phyloP scores from a whole-genome alignment of 2,329 filamentous ascomycete genomes.

The Metarhizium sp. region DNA sequence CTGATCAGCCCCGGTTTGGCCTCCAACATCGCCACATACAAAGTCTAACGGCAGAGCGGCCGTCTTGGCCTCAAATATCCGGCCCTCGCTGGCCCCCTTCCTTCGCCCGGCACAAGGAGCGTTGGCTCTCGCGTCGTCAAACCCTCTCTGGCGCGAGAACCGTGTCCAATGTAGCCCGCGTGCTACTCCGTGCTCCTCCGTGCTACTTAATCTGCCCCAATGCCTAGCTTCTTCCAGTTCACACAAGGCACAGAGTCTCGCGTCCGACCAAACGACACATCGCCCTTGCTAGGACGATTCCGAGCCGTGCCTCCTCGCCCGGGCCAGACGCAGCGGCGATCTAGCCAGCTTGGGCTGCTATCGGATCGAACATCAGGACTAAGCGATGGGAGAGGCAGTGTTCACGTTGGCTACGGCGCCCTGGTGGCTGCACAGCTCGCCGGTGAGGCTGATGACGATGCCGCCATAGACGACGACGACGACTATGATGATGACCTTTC shows the following conservation, averaged over 20 bases:
- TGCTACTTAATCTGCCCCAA: conserved; percentile 17
- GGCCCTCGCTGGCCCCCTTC: not conserved
- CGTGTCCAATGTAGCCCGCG: not conserved
- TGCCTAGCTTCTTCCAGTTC: conserved; percentile 60
- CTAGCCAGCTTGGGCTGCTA: conserved; percentile 30
- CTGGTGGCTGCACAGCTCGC: conserved; percentile 35
- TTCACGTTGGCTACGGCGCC: conserved; percentile 48
- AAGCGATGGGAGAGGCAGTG: conserved; percentile 35
- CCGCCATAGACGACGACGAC: conserved; percentile 20
- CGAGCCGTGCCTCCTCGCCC: conserved; percentile 47
- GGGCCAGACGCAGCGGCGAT: conserved; percentile 17
- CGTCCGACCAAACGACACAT: conserved; percentile 42
- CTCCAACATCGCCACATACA: not conserved
- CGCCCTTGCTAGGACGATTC: conserved; percentile 55
- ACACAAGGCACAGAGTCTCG: conserved; percentile 54
- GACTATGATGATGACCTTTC: conserved; percentile 23
- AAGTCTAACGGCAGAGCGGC: not conserved
- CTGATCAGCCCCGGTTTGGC: not conserved
- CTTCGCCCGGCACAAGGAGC: not conserved
- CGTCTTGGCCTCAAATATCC: not conserved
- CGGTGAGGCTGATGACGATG: conserved; percentile 21
- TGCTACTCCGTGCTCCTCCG: not conserved
- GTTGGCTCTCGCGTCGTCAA: conserved; percentile 1
- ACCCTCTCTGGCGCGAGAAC: not conserved
- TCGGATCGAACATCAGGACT: conserved; percentile 17